phyloP scores from a whole-genome alignment of 2,329 filamentous ascomycete genomes.

The Trichophaea hybrida region DNA sequence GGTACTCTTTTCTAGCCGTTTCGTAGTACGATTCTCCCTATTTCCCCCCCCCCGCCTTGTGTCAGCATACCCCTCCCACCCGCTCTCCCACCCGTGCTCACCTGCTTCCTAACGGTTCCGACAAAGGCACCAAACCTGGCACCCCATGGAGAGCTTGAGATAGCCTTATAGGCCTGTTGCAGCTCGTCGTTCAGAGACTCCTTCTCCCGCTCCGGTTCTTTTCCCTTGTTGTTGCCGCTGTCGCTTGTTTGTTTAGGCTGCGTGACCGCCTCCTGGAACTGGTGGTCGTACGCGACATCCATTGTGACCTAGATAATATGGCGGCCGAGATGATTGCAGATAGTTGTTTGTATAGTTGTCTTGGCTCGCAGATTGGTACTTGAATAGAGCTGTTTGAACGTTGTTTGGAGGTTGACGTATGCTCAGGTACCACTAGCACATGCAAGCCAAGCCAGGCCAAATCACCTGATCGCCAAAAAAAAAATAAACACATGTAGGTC shows the following conservation, averaged over 20 bases:
- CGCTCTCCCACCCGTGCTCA: conserved; percentile 30
- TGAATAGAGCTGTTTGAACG: background rate
- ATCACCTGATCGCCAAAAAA: no score
- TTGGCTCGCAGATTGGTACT: conserved; percentile 3
- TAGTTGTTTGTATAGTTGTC: background rate
- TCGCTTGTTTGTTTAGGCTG: conserved; percentile 36
- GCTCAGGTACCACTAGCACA: no score
- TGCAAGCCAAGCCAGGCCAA: no score
- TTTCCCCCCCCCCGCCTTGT: background rate
- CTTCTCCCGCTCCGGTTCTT: conserved; percentile 29
- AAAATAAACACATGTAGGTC: no score
- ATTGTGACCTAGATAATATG: conserved; percentile 36
- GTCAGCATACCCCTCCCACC: background rate
- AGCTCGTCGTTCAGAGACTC: conserved; percentile 67
- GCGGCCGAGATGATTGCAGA: background rate
- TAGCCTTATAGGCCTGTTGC: conserved; percentile 87
- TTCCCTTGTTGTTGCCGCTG: conserved; percentile 35
- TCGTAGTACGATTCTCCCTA: conserved; percentile 79
- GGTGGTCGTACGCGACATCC: conserved; percentile 97
- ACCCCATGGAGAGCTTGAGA: conserved; percentile 85
- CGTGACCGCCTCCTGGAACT: conserved; percentile 55
- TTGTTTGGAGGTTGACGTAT: no score
- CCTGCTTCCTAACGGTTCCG: conserved; percentile 85
- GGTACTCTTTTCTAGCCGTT: conserved; percentile 67
- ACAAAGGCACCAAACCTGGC: conserved; percentile 75